Percentiles rank a stretch among this genome's conserved stretches.
Evolutionary conservation across 2,329 filamentous ascomycete species (phyloP).

Genomic region (Biscogniauxia marginata): DNA sequence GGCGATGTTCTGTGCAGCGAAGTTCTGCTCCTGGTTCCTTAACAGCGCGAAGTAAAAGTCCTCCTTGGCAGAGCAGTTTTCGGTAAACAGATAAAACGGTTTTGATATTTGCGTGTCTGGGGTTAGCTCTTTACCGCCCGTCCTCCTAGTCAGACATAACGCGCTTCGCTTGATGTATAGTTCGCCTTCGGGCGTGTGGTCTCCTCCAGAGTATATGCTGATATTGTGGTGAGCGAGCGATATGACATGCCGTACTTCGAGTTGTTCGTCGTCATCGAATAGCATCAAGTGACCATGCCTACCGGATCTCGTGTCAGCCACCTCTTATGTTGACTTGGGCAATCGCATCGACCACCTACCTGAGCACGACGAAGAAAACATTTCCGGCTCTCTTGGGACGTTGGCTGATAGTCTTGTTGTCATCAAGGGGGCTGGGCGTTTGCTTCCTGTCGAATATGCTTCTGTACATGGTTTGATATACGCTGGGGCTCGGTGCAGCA

Average conservation of each 20-base stretch:
- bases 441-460: conserved; percentile 87
- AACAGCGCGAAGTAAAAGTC: conserved; percentile 96
- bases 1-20: conserved; percentile 53
- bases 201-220: conserved; percentile 78
- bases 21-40: conserved; percentile 73
- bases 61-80: conserved; percentile 94
- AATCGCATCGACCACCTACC: conserved; percentile 50
- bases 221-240: conserved; percentile 86
- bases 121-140: conserved; percentile 51
- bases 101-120: conserved; percentile 63
- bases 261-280: conserved; percentile 91
- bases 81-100: conserved; percentile 91
- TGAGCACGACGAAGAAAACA: conserved; percentile 88
- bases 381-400: conserved; percentile 70
- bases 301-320: conserved; percentile 14
- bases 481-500: conserved; percentile 80
- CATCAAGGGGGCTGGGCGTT: conserved; percentile 45
- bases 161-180: conserved; percentile 95
- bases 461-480: conserved; percentile 97
- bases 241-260: conserved; percentile 95
- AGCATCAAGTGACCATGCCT: conserved; percentile 96
- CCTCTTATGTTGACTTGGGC: not conserved
- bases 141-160: conserved; percentile 71
- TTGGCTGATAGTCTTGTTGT: conserved; percentile 47
- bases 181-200: conserved; percentile 81